Percentiles rank a stretch among this genome's conserved stretches.
These are phyloP conservation scores for Artemisia annua DNA, from an alignment of 129 eudicot species.

Conservation along the genomic window DNA sequence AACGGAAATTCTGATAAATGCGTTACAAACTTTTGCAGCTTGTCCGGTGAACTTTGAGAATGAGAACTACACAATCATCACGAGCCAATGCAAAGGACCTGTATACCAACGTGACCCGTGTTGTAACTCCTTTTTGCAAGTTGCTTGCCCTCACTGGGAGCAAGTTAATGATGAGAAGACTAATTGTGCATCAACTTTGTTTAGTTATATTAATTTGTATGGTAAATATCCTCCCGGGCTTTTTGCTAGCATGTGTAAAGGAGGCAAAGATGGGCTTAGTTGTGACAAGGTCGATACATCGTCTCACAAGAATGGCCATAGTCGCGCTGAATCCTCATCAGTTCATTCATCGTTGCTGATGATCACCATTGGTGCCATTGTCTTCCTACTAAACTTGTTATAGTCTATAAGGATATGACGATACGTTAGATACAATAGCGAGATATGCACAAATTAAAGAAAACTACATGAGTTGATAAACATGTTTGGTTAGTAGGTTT, in stretches of 20 bases:
- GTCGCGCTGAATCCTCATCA: conserved; percentile 5
- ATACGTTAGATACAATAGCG: not conserved
- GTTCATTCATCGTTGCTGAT: conserved; percentile 14
- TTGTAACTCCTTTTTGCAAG: conserved; percentile 61
- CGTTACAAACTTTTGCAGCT: conserved; percentile 33
- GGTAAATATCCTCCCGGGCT: conserved; percentile 81
- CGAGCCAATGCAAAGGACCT: conserved; percentile 89
- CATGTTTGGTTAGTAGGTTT: too few species aligned
- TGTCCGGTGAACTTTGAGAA: conserved; percentile 69
- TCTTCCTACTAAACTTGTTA: conserved; percentile 21
- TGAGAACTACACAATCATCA: conserved; percentile 73
- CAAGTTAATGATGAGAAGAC: conserved; percentile 52
- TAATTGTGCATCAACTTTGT: conserved; percentile 64
- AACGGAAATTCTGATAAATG: not conserved
- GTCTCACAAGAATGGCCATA: conserved; percentile 11
- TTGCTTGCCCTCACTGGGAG: conserved; percentile 56
- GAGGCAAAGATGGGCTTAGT: conserved; percentile 56
- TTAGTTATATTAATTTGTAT: conserved; percentile 64
- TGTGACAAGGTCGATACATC: conserved; percentile 28
- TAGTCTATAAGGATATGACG: conserved; percentile 12
- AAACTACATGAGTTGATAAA: too few species aligned
- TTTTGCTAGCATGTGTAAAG: conserved; percentile 64
- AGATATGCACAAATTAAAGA: too few species aligned
- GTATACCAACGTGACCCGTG: conserved; percentile 50
- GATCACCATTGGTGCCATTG: conserved; percentile 21